Percentiles rank a stretch among this genome's conserved stretches.
Evolutionary conservation across 768 basidiomycete species (phyloP).

Genomic region (Calocera viscosa): DNA sequence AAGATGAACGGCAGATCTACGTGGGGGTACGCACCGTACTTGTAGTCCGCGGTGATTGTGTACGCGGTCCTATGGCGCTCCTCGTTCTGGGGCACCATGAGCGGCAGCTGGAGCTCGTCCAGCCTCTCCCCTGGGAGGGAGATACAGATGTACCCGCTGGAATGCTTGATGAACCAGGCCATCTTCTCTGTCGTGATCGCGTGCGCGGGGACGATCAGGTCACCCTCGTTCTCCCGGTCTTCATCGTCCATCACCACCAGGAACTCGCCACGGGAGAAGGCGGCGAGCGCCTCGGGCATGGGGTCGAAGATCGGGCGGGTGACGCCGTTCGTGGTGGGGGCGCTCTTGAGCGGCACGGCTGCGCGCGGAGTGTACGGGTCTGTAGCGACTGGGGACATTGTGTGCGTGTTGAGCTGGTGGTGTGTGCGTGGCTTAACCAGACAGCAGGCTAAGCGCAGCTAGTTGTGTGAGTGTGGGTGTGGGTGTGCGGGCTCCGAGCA

Average conservation of each 20-base stretch:
- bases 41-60: slow-evolving; percentile 90
- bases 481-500: background rate
- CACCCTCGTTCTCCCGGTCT: slow-evolving; percentile 90
- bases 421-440: background rate
- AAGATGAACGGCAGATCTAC: background rate
- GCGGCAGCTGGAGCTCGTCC: slow-evolving; percentile 65
- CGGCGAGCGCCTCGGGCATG: slow-evolving; percentile 64
- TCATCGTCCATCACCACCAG: slow-evolving; percentile 98
- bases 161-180: slow-evolving; percentile 98
- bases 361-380: background rate
- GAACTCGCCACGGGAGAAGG: slow-evolving; percentile 72
- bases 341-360: background rate
- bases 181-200: slow-evolving; percentile 88
- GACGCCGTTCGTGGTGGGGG: background rate
- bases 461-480: too few species aligned
- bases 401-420: background rate
- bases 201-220: slow-evolving; percentile 77
- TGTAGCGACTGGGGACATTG: background rate
- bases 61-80: slow-evolving; percentile 91
- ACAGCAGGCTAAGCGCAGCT: background rate
- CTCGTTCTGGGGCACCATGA: slow-evolving; percentile 88
- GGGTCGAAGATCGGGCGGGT: slow-evolving; percentile 44
- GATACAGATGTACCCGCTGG: slow-evolving; percentile 91
- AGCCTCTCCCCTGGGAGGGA: slow-evolving; percentile 67
- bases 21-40: slow-evolving; percentile 45